Base-by-base conservation (phyloP, 1,139 yeast species). In the Kodamaea sp. region DNA sequence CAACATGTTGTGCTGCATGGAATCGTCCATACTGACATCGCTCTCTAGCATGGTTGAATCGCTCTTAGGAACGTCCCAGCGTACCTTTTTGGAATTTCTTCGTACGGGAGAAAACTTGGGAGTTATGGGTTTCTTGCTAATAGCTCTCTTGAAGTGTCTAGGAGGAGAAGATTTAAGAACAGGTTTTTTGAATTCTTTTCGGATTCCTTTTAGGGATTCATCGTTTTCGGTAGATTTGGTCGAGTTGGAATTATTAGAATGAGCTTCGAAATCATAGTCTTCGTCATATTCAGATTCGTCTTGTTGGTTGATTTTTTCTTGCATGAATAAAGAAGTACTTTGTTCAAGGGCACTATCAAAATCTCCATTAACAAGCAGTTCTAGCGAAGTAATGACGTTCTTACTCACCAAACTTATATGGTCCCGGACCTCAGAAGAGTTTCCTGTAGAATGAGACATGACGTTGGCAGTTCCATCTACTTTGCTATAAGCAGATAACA, bases 61-160 rank as follows among this genome's bases (percentile, higher is more conserved):
- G 24, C 41, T 52, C 20, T 50, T 53, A 6, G 65, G 64, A 2
- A 61, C 59, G 41, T 63, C 69, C 66, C 73, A 66, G 32, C 70
- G 62, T 0, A 67, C 72, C 32, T 59, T 63, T 35, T 63, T 66
- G 5, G 45, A 32, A 6, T 33, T 32, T 36, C 41, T 43, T 21
- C 41, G 33, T 16, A 29, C 26, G 6, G 59, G 52, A 16, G 57
- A 39, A 16, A 39, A 16, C 29, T 40, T 47, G 10, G 47, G 42
- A 2, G 45, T 29, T 5, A 30, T 28, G 2, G 47, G 41, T 32
- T 55, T 59, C 28, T 45, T 51, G 14, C 44, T 38, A 6, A 48
- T 41, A 18, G 43, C 33, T 28, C 47, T 51, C 42, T 57, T 61
- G 22, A 45, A 37, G 16, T 45, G 47, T 23, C 61, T 43, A 4